Evolutionary conservation across 768 basidiomycete species (phyloP), one percentile per base, ranked within the genome.

Genomic region (Gloeostereum incarnatum): DNA sequence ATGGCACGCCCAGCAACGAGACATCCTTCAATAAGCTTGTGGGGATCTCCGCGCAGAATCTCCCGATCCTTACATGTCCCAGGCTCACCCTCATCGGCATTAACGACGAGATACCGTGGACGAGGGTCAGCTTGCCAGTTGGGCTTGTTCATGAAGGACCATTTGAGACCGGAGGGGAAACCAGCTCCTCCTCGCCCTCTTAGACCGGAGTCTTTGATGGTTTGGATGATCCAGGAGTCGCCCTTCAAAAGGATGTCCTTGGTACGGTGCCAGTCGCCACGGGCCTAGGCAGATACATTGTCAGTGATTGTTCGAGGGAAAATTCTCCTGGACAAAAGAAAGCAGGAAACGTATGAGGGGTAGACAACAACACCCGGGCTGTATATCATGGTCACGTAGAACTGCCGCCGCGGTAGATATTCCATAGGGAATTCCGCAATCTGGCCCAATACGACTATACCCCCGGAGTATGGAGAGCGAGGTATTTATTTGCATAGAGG

Each of bases 131-230:
- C 83, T 66, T 98, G 79, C 94, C 94, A 97, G 19, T 81, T 81
- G n/a, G 92, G 93, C 63, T 98, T 99, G 72, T 99, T 98, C 94
- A 98, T 94, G 58, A 91, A 92, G 52, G 82, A 86, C 93, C 93
- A 97, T 57, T 98, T 97, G 50, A 98, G 68, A 17, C 94, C 94
- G 47, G 82, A 86, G 0, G 94, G 94, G 56, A 99, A 99, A 20
- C 94, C 94, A 29, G 94, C 94, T 37, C 94, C 94, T 36, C 94
- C 94, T 39, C 94, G 81, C 9, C 94, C 94, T 53, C 94, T 79
- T 24, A 98, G 73, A 32, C 94, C 94, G 16, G 91, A 96, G 52
- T 89, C 90, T 59, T 99, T 98, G 53, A 98, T 87, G 31, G 79
- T 81, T 55, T 96, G 81, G 43, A 98, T 97, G 50, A 98, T 92